Evolutionary conservation across 768 basidiomycete genomes (phyloP).

Genomic region (Paxillus rubicundulus): DNA sequence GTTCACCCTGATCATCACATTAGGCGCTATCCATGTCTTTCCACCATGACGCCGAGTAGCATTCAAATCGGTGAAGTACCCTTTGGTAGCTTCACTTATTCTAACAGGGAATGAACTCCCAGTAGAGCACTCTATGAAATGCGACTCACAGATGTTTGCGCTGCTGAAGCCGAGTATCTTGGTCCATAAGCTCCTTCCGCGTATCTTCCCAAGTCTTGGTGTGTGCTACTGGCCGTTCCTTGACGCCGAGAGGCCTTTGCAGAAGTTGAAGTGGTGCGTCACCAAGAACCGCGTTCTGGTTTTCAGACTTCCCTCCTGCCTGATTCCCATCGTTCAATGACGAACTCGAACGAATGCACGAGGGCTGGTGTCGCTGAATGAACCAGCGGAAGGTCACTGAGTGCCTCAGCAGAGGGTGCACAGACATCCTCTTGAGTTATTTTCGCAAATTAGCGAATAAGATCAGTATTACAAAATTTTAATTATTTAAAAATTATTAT

Average conservation of each 20-base stretch:
- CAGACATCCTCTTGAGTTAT: too few relatives aligned
- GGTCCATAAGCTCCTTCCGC: constrained; percentile 67
- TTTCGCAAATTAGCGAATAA: too few relatives aligned
- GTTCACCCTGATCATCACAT: constrained; percentile 84
- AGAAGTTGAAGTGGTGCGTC: constrained; percentile 38
- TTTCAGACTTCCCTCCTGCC: neutral
- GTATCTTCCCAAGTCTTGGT: constrained; percentile 58
- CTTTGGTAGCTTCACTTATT: constrained; percentile 64
- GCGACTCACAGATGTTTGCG: constrained; percentile 53
- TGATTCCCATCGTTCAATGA: constrained; percentile 1
- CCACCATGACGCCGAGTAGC: constrained; percentile 81
- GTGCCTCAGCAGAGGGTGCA: constrained; percentile 9
- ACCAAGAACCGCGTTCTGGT: neutral
- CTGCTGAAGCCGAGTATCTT: constrained; percentile 67
- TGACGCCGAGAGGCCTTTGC: constrained; percentile 73
- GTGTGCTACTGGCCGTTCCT: constrained; percentile 60
- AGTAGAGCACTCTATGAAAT: neutral
- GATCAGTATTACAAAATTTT: too few relatives aligned
- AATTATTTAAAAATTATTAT: too few relatives aligned
- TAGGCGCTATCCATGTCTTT: constrained; percentile 93
- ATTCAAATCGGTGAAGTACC: constrained; percentile 87
- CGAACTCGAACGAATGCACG: constrained; percentile 19
- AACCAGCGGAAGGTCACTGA: constrained; percentile 4
- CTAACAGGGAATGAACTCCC: constrained; percentile 31
- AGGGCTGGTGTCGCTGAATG: constrained; percentile 4